Conservation (phyloP, 176 grass and related monocot species). For the Triticum urartu region DNA sequence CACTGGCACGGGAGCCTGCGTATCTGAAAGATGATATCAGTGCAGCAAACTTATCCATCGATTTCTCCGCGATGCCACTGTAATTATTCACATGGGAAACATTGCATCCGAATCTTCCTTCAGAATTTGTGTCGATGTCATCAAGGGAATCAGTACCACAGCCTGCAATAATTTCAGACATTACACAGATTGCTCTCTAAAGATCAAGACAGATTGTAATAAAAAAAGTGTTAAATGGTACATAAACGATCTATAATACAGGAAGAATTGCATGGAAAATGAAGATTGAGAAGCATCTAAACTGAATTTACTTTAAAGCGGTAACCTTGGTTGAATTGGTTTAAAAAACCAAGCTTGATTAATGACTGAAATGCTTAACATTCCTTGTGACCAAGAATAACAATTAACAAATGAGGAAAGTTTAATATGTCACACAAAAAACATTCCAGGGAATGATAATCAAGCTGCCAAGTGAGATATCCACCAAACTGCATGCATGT, state of each 20-base stretch:
- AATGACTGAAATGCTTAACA: background rate
- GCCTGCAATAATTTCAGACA: constrained; percentile 41
- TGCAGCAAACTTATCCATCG: constrained; percentile 77
- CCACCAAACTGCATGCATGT: background rate
- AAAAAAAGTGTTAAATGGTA: background rate
- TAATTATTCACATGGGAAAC: constrained; percentile 83
- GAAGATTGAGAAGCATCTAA: constrained; percentile 18
- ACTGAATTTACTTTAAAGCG: background rate
- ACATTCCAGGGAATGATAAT: background rate
- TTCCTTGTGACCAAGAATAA: background rate
- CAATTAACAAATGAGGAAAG: background rate
- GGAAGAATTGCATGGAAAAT: background rate
- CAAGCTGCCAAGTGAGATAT: background rate
- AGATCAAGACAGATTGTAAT: background rate
- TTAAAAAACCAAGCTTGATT: background rate
- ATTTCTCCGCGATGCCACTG: constrained; percentile 84
- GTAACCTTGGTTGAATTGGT: background rate
- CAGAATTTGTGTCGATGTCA: constrained; percentile 23
- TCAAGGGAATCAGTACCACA: background rate
- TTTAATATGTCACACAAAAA: background rate
- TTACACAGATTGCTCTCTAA: background rate
- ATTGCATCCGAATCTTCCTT: constrained; percentile 72
- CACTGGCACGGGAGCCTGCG: constrained; percentile 71
- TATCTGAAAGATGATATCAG: constrained; percentile 89
- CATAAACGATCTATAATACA: background rate